Percentiles rank a stretch among this genome's conserved stretches.
Evolutionary conservation across 257 asterid genomes (phyloP).

Genomic region (Avicennia marina): DNA sequence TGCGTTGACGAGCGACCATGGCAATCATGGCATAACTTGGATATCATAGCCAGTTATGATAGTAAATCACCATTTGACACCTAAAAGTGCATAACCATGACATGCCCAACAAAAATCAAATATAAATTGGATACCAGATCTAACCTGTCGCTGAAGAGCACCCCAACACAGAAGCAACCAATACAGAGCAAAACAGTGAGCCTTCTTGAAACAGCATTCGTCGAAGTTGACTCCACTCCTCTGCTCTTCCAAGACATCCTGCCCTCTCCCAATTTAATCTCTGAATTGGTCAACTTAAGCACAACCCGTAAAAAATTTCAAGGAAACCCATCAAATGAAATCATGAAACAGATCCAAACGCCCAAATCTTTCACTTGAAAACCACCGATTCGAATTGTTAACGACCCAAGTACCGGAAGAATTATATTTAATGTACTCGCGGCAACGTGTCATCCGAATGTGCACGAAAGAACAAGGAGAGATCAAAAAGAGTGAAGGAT

Average conservation of each 20-base stretch:
- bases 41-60: slow-evolving; percentile 15
- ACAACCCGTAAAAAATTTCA: slow-evolving; percentile 28
- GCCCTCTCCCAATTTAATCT: slow-evolving; percentile 17
- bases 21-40: slow-evolving; percentile 16
- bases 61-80: slow-evolving; percentile 13
- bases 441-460: too few relatives aligned
- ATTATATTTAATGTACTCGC: too few relatives aligned
- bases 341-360: slow-evolving; percentile 26
- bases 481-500: too few relatives aligned
- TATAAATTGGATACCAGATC: slow-evolving; percentile 5
- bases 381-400: too few relatives aligned
- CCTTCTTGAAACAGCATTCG: slow-evolving; percentile 48
- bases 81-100: slow-evolving; percentile 10
- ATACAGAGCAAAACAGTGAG: slow-evolving; percentile 64
- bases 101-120: background rate
- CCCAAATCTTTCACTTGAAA: slow-evolving; percentile 16
- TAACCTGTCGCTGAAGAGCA: slow-evolving; percentile 96
- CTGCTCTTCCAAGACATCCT: slow-evolving; percentile 86
- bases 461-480: too few relatives aligned
- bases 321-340: slow-evolving; percentile 7
- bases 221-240: slow-evolving; percentile 58
- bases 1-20: background rate
- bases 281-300: slow-evolving; percentile 30
- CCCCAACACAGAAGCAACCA: slow-evolving; percentile 85
- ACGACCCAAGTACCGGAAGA: too few relatives aligned